These are phyloP conservation scores for Citrullus colocynthis DNA, from an alignment of 306 rosid species.

Conservation along the genomic window DNA sequence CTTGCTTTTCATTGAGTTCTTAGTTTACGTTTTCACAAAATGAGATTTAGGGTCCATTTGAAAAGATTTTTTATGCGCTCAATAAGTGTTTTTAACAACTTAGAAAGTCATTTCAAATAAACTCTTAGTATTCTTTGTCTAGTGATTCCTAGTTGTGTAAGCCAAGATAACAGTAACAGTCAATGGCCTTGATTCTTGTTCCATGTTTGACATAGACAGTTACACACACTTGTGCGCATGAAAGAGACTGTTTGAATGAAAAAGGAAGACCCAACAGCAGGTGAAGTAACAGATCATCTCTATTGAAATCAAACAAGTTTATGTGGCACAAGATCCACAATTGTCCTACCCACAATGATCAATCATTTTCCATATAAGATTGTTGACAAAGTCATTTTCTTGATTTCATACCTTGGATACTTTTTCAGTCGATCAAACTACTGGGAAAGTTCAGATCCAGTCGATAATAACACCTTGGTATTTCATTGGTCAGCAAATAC, in stretches of 20 bases:
- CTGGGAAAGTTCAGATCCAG: not conserved
- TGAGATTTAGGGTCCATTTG: not conserved
- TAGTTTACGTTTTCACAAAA: not conserved
- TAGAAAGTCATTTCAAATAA: too few species aligned
- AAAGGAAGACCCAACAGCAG: slow-evolving; percentile 69
- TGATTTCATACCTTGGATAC: not conserved
- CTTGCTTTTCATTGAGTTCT: too few species aligned
- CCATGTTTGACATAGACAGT: slow-evolving; percentile 25
- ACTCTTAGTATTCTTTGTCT: not conserved
- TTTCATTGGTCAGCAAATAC: not conserved
- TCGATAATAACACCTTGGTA: not conserved
- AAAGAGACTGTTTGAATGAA: not conserved
- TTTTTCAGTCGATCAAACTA: not conserved
- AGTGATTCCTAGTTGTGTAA: slow-evolving; percentile 10
- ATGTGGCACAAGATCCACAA: slow-evolving; percentile 35
- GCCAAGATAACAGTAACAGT: slow-evolving; percentile 31
- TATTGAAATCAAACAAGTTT: slow-evolving; percentile 33
- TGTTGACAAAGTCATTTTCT: slow-evolving; percentile 15
- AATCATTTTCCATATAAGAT: slow-evolving; percentile 9
- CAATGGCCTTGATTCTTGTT: slow-evolving; percentile 9
- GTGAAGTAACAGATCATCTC: slow-evolving; percentile 57
- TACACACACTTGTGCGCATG: slow-evolving; percentile 18
- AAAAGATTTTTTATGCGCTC: too few species aligned
- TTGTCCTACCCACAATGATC: slow-evolving; percentile 27
- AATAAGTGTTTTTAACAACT: too few species aligned